Percentiles rank a stretch among this genome's conserved stretches.
Evolutionary conservation across 148 eudicot species (phyloP).

Genomic region (Chenopodium album): DNA sequence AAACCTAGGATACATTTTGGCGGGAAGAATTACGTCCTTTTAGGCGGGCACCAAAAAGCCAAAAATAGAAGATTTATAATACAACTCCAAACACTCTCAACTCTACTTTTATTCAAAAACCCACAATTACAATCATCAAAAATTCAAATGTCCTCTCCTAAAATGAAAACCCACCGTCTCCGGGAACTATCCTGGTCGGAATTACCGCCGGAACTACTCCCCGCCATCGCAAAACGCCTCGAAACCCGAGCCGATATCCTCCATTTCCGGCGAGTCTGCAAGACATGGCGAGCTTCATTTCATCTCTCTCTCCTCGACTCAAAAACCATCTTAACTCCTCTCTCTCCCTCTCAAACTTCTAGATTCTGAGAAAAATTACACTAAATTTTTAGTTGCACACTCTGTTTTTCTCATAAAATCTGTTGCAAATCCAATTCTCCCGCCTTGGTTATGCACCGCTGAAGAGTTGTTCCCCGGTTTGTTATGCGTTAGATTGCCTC

Average conservation of each 20-base stretch:
- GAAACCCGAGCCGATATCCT: neutral
- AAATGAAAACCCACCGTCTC: no score
- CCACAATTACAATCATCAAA: no score
- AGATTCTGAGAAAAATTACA: neutral
- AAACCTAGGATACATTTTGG: no score
- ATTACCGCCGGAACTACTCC: neutral
- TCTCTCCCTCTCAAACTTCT: neutral
- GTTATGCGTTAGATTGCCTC: neutral
- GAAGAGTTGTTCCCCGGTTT: constrained; percentile 1
- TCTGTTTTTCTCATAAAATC: neutral
- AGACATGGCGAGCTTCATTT: neutral
- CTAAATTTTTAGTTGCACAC: neutral
- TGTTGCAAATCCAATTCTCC: neutral
- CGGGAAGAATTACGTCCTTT: no score
- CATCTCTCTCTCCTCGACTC: neutral
- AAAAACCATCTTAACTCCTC: neutral
- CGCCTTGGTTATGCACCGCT: neutral
- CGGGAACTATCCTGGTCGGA: neutral
- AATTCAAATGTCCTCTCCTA: no score
- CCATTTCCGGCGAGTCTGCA: neutral
- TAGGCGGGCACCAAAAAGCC: no score
- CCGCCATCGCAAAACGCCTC: neutral
- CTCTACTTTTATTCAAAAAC: no score
- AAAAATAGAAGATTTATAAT: no score
- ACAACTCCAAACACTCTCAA: no score